phyloP scores from a whole-genome alignment of 1,139 yeast genomes.

The Hemisphaericaspora xylanilytica region DNA sequence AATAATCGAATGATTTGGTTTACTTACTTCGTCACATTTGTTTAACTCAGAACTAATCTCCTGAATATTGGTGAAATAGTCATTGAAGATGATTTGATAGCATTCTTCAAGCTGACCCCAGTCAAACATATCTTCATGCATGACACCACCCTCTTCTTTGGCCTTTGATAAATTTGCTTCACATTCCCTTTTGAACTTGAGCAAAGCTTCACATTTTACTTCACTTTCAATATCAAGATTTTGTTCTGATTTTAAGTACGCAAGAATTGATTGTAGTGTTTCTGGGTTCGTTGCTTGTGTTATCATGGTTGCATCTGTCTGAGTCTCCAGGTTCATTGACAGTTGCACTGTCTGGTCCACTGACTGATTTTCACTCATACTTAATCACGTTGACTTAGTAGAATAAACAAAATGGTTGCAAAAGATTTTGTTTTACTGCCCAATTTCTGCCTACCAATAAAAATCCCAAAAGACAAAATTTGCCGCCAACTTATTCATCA shows the following conservation, averaged over 20 bases:
- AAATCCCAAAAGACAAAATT: too few relatives aligned
- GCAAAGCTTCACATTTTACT: constrained; percentile 1
- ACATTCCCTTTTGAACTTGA: constrained; percentile 1
- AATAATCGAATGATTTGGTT: neutral
- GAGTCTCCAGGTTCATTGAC: neutral
- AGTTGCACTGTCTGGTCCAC: neutral
- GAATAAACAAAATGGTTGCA: neutral
- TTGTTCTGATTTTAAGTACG: constrained; percentile 3
- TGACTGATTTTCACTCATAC: neutral
- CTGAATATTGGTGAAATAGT: constrained; percentile 17
- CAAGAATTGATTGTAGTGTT: constrained; percentile 4
- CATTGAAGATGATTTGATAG: constrained; percentile 18
- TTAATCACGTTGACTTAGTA: neutral
- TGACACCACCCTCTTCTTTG: neutral
- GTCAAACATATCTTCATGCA: constrained; percentile 8
- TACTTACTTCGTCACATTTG: constrained; percentile 17
- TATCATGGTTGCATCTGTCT: neutral
- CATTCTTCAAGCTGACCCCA: constrained; percentile 18
- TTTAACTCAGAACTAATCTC: constrained; percentile 18
- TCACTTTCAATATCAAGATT: neutral
- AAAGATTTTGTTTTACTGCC: neutral
- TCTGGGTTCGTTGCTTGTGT: neutral
- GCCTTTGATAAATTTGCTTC: neutral
- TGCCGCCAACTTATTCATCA: neutral
- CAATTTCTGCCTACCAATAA: too few relatives aligned